Evolutionary conservation across 805 yeast genomes (phyloP), one percentile per base, ranked within the genome.

Genomic region (Saccharomycopsis malanga): DNA sequence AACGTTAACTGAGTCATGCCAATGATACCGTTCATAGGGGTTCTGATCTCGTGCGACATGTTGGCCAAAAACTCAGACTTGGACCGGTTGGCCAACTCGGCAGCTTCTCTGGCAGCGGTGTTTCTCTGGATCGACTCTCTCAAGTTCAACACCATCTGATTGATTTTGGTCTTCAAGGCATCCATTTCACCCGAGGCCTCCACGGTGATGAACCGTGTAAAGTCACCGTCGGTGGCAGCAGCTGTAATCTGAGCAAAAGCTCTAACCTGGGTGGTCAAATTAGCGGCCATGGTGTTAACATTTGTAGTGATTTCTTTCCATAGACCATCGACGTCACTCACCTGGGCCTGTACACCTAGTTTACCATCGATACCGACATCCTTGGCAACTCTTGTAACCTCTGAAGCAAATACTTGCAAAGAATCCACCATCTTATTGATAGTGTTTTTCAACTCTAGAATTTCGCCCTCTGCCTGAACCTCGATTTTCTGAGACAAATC

Each of bases 281-380:
- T 87, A n/a, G 91, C 80, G 44, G 96, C 95, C 96, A 87, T 87
- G 21, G 91, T 86, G 61, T 87, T 87, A 54, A 87, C 96, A 65
- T 87, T 87, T 17, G 93, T 84, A 23, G 94, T 87, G 58, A 87
- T 87, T 57, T 85, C 94, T 59, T 83, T 86, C 96, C 96, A 87
- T 51, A 86, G 66, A 2, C 96, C 96, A 63, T 86, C 94, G 20
- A 87, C 94, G 67, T 87, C 95, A 45, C 80, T 76, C 23, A 87
- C 95, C 61, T 87, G 93, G 5, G 95, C 95, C 61, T 86, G 94
- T 41, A 86, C 93, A 57, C 96, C 96, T 46, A 87, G 74, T 62
- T 86, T 87, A 68, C 96, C 96, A 59, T 87, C 91, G 43, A 86
- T 85, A 69, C 96, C 96, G 55, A 87, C 95, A 69, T 87, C 95